Base-by-base conservation (phyloP, 192 early-diverging fungal genomes). In the Allomyces macrogynus region DNA sequence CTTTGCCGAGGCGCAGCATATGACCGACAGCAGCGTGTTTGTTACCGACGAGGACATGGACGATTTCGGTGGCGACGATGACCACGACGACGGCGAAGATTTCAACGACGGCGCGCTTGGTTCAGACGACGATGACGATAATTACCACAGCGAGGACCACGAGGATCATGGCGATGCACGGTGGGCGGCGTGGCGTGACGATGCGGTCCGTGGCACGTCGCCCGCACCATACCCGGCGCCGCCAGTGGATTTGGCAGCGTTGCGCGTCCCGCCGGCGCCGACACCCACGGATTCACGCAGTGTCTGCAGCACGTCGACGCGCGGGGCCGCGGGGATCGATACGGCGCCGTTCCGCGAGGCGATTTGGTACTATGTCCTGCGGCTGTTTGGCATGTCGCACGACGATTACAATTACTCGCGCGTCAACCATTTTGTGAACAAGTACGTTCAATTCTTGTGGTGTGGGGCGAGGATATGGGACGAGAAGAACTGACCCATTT, bases 371-470 rank as follows among this genome's bases (percentile, higher is more conserved):
- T 78, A 82, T 66, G 75, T 71, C 12, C 75, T 77, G 54, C 69
- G 76, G 44, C 65, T 82, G 40, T 78, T 75, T 69, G 80, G 80
- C 23, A 67, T 82, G 5, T 69, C 70, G 22, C 72, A 80, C 54
- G 79, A 80, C 62, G 80, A 82, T 62, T 82, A 82, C 61, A 70
- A 72, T 24, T 82, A 82, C 67, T 27, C 65, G 10, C 72, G 73
- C 61, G 61, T 82, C 49, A 66, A 72, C 10, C 69, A 60, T 23
- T 82, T 75, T 65, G 61, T 82, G 54, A 80, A 74, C 62, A 70
- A 69, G 20, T 40, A 40, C 32, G 32, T 40, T 40, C 4, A 7
- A 7, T 40, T 40, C 7, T 40, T 40, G 3, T 40, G 0, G 32
- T 40, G 32, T 40, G 72, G 70, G 12, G 70, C 72, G 24, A 74